Percentiles rank a stretch among this genome's conserved stretches.
These are phyloP conservation scores for Firmiana major DNA, from an alignment of 345 rosid genomes.

Conservation along the genomic window DNA sequence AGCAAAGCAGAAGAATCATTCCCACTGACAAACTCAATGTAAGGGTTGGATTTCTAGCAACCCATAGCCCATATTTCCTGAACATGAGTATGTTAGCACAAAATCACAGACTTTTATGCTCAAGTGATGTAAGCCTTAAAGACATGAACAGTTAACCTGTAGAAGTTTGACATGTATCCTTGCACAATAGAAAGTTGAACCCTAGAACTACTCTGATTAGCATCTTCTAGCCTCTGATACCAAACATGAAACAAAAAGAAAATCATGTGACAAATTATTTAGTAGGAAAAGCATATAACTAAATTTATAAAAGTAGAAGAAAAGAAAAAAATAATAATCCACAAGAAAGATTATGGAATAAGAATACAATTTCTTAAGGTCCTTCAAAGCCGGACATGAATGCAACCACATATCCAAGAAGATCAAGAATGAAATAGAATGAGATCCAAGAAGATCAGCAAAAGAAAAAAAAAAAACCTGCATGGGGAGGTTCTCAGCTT, in stretches of 20 bases:
- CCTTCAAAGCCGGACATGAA: too few relatives aligned
- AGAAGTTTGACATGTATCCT: slow-evolving; percentile 81
- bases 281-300: too few relatives aligned
- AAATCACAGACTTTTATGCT: slow-evolving; percentile 16
- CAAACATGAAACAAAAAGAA: slow-evolving; percentile 7
- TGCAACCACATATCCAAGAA: too few relatives aligned
- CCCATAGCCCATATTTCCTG: slow-evolving; percentile 94
- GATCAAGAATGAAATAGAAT: too few relatives aligned
- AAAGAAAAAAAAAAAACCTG: slow-evolving; percentile 44
- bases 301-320: too few relatives aligned
- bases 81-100: slow-evolving; percentile 18
- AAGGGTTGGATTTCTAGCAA: slow-evolving; percentile 79
- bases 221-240: slow-evolving; percentile 62
- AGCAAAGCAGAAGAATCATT: slow-evolving; percentile 70
- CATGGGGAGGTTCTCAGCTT: slow-evolving; percentile 58
- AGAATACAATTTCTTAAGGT: neutral
- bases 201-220: slow-evolving; percentile 54
- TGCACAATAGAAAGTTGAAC: slow-evolving; percentile 80
- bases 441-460: neutral
- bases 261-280: too few relatives aligned
- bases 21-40: slow-evolving; percentile 62
- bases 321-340: neutral
- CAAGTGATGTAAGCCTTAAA: slow-evolving; percentile 12
- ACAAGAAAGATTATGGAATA: neutral
- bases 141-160: slow-evolving; percentile 48